Percentiles rank a stretch among this genome's conserved stretches.
Evolutionary conservation across 148 eudicot species (phyloP).

Genomic region (Rhododendron williamsianum): DNA sequence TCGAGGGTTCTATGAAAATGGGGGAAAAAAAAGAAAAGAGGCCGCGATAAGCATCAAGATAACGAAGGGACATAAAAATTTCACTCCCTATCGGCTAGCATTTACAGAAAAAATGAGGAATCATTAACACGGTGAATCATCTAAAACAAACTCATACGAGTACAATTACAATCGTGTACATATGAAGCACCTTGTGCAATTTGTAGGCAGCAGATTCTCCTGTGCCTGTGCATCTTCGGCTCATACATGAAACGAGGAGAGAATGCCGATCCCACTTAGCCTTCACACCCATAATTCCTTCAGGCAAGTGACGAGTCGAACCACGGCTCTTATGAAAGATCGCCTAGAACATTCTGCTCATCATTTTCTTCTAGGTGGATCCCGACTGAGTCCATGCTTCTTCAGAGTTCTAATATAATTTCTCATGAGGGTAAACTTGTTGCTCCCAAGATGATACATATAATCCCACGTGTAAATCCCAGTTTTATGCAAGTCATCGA

Average conservation of each 20-base stretch:
- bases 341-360: background rate
- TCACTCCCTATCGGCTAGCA: background rate
- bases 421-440: conserved; percentile 82
- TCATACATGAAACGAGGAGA: background rate
- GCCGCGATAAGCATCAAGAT: background rate
- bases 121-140: background rate
- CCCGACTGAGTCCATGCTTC: conserved; percentile 77
- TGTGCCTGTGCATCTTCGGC: background rate
- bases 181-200: background rate
- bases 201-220: background rate
- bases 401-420: conserved; percentile 59
- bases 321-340: background rate
- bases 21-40: background rate
- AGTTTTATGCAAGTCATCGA: conserved; percentile 53
- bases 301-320: background rate
- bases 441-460: conserved; percentile 76
- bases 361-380: conserved; percentile 62
- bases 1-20: background rate
- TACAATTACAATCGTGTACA: background rate
- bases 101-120: background rate
- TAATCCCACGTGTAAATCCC: conserved; percentile 94
- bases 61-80: background rate
- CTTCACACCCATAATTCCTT: background rate
- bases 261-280: background rate
- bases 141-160: background rate